Evolutionary conservation across 2,329 filamentous ascomycete genomes (phyloP), one percentile per base, ranked within the genome.

Genomic region (Trichoderma citrinoviride): DNA sequence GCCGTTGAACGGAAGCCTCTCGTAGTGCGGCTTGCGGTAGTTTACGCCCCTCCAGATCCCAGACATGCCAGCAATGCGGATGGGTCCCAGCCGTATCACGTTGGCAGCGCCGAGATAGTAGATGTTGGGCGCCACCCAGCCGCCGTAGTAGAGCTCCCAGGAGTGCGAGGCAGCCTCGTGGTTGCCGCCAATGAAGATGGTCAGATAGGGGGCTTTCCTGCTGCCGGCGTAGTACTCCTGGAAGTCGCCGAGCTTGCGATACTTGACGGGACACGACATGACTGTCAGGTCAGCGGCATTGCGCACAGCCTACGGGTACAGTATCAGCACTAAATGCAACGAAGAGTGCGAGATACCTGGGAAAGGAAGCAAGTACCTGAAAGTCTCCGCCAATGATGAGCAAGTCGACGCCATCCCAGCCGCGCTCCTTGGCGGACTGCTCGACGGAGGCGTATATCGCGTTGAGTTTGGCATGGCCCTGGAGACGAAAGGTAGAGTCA

Each of bases 381-480:
- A 99, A 99, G 75, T 99, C 95, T 29, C 95, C 95, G 64, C 94
- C 92, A 71, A 99, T 97, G 72, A 99, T 96, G 70, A 99, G 80
- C 12, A 97, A 79, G 75, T 99, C 95, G 33, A 98, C 87, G 40
- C 85, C 86, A 69, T 90, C 82, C 93, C 94, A 97, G 25, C 85
- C 85, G 71, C 90, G 90, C 52, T 84, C 80, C 68, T 86, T 81
- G 76, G 89, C 91, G 10, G 92, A 84, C 68, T 85, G 82, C 46
- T 84, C 80, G 27, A 96, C 86, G 1, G 91, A 89, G 1, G 90
- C 86, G 76, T 98, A 99, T 70, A 99, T 98, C 65, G 92, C 90
- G 75, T 98, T 86, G 60, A 99, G 86, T 0, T 89, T 92, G 68
- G 95, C 95, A 78, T 99, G 95, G 65, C 94, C 94, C 91, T 95